These are phyloP conservation scores for Trichomonascaceae sp. DNA, from an alignment of 1,139 yeast genomes.

Conservation along the genomic window DNA sequence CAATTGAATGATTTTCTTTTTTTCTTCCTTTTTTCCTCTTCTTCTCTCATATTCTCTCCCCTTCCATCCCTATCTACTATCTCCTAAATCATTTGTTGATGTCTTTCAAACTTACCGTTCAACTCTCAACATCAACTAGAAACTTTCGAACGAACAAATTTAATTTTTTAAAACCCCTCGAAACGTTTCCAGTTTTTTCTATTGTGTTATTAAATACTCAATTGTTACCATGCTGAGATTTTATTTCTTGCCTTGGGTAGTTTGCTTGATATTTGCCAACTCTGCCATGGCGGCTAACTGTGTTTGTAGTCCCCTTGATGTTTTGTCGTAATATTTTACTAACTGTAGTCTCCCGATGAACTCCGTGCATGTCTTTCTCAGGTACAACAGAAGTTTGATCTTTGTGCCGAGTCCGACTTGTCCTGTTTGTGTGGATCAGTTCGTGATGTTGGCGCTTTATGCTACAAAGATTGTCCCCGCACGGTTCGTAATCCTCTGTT, in stretches of 20 bases:
- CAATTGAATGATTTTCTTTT: background rate
- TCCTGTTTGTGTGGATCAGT: slow-evolving; percentile 23
- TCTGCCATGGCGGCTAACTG: slow-evolving; percentile 1
- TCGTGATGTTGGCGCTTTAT: slow-evolving; percentile 17
- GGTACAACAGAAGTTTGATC: slow-evolving; percentile 10
- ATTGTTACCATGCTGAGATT: background rate
- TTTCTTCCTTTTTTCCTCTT: background rate
- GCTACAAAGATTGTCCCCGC: slow-evolving; percentile 19
- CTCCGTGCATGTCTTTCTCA: slow-evolving; percentile 10
- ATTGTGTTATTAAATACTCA: background rate
- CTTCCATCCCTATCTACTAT: background rate
- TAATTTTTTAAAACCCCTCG: background rate
- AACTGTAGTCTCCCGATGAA: slow-evolving; percentile 2
- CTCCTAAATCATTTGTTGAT: background rate
- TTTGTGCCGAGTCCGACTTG: slow-evolving; percentile 19
- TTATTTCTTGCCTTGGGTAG: background rate
- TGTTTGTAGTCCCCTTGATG: background rate
- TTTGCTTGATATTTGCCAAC: background rate
- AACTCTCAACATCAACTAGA: background rate
- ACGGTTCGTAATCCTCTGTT: slow-evolving; percentile 13
- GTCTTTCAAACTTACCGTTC: background rate
- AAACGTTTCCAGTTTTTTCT: background rate
- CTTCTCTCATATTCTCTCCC: background rate
- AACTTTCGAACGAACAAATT: background rate
- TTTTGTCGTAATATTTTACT: background rate